Conservation (phyloP, 1,284 basidiomycete species). For the Gymnopus androsaceus region DNA sequence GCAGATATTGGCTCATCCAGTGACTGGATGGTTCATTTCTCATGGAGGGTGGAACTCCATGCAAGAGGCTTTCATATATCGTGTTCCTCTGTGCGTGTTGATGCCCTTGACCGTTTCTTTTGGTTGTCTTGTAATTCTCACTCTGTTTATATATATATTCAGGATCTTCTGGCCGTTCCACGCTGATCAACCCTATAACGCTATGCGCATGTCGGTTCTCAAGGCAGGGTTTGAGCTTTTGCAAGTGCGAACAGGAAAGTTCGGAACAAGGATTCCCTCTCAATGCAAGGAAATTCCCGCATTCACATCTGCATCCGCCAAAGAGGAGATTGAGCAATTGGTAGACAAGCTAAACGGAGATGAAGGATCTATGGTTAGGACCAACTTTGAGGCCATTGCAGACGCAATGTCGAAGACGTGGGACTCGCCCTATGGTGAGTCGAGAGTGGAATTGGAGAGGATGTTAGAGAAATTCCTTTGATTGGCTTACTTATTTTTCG, state of each 20-base stretch:
- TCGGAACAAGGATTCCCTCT: slow-evolving; percentile 4
- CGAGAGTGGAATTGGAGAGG: background rate
- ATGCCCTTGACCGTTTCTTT: background rate
- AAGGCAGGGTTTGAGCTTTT: slow-evolving; percentile 12
- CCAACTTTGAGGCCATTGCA: slow-evolving; percentile 1
- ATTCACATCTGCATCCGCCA: slow-evolving; percentile 6
- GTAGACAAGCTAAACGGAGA: slow-evolving; percentile 1
- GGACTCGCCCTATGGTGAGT: background rate
- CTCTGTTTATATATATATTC: background rate
- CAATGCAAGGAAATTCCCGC: slow-evolving; percentile 3
- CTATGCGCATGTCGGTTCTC: background rate
- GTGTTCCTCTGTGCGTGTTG: slow-evolving; percentile 6
- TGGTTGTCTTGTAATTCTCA: background rate
- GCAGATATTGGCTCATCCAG: background rate
- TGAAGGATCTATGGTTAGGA: slow-evolving; percentile 4
- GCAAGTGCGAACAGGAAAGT: slow-evolving; percentile 8
- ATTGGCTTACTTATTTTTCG: no score
- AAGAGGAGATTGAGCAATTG: slow-evolving; percentile 1
- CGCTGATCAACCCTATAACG: slow-evolving; percentile 14
- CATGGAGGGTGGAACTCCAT: slow-evolving; percentile 14
- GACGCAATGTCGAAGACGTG: background rate
- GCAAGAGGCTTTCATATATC: slow-evolving; percentile 3
- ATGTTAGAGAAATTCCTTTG: slow-evolving; percentile 3
- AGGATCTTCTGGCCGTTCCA: slow-evolving; percentile 11
- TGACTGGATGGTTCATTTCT: slow-evolving; percentile 10